phyloP scores from a whole-genome alignment of 306 rosid species.

The Amphicarpaea edgeworthii region DNA sequence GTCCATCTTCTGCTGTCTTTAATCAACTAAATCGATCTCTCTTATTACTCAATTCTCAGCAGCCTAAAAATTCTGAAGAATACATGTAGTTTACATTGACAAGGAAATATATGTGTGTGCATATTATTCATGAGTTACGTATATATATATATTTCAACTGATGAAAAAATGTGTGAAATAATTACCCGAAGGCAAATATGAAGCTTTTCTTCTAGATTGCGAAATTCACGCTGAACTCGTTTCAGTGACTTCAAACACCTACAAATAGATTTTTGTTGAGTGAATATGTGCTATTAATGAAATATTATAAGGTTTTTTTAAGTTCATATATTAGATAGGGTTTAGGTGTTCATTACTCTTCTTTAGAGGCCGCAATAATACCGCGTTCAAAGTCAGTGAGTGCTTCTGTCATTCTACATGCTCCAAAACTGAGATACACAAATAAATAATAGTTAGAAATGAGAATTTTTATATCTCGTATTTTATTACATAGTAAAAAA shows the following conservation, averaged over 20 bases:
- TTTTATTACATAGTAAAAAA: too few species aligned
- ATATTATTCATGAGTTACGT: background rate
- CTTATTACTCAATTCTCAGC: background rate
- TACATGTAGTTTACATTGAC: background rate
- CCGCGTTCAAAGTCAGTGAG: background rate
- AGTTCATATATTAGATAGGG: background rate
- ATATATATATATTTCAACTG: too few species aligned
- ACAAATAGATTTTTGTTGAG: background rate
- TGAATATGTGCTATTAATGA: background rate
- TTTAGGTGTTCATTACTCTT: conserved; percentile 37
- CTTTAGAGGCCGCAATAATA: background rate
- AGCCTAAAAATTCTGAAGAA: background rate
- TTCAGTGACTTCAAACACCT: conserved; percentile 43
- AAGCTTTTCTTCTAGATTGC: conserved; percentile 33
- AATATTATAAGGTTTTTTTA: background rate
- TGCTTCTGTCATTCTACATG: conserved; percentile 33
- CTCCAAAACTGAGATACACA: conserved; percentile 41
- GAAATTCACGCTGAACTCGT: conserved; percentile 19
- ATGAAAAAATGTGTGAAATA: background rate
- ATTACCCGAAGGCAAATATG: conserved; percentile 44
- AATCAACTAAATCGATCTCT: background rate
- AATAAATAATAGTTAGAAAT: background rate
- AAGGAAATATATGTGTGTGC: background rate
- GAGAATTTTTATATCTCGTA: background rate
- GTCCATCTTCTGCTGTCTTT: background rate